Evolutionary conservation across 148 eudicot genomes (phyloP).

Genomic region (Camellia sinensis): DNA sequence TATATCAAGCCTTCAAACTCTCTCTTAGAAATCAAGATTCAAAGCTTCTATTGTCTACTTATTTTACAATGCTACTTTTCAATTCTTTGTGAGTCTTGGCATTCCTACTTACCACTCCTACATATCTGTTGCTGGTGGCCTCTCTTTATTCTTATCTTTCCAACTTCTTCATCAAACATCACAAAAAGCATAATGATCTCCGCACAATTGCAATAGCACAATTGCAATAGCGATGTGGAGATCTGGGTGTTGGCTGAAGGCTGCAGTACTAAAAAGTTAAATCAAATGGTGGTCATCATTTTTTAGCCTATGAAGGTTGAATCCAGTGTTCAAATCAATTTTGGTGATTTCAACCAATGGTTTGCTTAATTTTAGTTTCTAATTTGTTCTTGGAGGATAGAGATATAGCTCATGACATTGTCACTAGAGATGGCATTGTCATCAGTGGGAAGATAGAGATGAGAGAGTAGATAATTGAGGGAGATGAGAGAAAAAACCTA

Average conservation of each 20-base stretch:
- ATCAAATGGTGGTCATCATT: neutral
- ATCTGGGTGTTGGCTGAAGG: neutral
- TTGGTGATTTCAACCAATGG: neutral
- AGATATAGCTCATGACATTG: too few relatives aligned
- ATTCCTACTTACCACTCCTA: neutral
- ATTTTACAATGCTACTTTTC: neutral
- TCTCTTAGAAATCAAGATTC: neutral
- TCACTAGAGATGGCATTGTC: too few relatives aligned
- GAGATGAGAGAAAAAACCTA: too few relatives aligned
- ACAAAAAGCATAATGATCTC: neutral
- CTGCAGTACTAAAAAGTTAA: neutral
- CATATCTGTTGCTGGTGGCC: neutral
- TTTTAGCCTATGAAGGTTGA: neutral
- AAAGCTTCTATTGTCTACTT: neutral
- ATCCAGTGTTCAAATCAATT: neutral
- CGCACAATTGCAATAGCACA: too few relatives aligned
- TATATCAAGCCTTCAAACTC: neutral
- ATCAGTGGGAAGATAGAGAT: too few relatives aligned
- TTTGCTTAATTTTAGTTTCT: neutral
- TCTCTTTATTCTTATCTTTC: neutral
- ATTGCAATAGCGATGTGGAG: neutral
- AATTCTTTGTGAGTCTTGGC: neutral
- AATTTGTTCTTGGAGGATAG: too few relatives aligned
- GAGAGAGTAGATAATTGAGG: too few relatives aligned
- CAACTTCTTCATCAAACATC: neutral